Evolutionary conservation across 345 rosid species (phyloP), one percentile per base, ranked within the genome.

Genomic region (Trapa bicornis): DNA sequence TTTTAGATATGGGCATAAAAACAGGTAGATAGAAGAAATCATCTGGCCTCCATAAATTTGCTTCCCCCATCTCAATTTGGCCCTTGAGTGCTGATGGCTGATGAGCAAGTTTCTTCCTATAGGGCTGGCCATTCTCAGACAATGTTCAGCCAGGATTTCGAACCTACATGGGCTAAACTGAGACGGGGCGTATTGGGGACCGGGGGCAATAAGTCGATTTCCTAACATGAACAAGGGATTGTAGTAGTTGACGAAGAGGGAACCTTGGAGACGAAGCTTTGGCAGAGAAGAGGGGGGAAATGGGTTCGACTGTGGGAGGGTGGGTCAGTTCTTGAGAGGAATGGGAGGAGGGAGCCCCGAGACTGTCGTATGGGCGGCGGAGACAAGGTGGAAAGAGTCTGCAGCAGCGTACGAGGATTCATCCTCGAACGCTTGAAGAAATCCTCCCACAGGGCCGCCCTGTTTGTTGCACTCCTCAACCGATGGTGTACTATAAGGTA

Each of bases 201-300:
- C n/a, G 3, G 2, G 5, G 54, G 54, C 54, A 50, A 14, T 6
- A 4, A 22, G 17, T 14, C n/a, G 16, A 50, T 16, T 50, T 7
- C 48, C 29, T 16, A 52, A 52, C 57, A 52, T 5, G 57, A 54
- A 54, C 22, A 54, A 5, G 60, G 17, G 60, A 6, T 54, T 54
- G 60, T 54, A 35, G 22, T 11, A 54, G 35, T 54, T 22, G 60
- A 54, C 33, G 63, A 8, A 33, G 63, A 32, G 63, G 15, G 63
- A 58, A 58, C 63, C 63, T 58, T 58, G 63, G 63, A 58, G 63
- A 58, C 35, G 37, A 38, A 16, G 37, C 37, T 58, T 13, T 29
- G 60, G 33, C 22, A 4, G 60, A 35, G 37, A 8, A 16, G 63
- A 58, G 37, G 63, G 38, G 11, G 38, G 37, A 32, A 58, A 58